Base-by-base conservation (phyloP, 768 basidiomycete genomes). In the Dacryopinax primogenitus region DNA sequence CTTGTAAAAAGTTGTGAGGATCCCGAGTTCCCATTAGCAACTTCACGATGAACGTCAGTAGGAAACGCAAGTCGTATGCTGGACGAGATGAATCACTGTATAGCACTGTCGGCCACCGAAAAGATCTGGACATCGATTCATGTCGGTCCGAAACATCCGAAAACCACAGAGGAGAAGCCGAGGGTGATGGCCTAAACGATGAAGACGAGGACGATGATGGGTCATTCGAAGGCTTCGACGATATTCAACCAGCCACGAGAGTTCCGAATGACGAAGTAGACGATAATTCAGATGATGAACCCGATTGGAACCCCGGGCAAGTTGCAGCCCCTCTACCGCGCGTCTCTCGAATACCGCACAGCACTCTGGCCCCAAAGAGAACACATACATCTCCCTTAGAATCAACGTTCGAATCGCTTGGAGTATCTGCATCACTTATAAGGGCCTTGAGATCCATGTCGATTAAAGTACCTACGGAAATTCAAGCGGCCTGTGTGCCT, bases 401-500 rank as follows among this genome's bases (percentile, higher is more conserved):
- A 9, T 13, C 72, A 0, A 71, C 74, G 2, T 79, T 78, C 67
- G 65, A 67, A 21, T 70, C 71, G 0, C 70, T 80, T 2, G 78
- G 78, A 11, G 69, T 80, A 21, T 75, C 76, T 18, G 71, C 74
- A 3, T 73, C 74, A 23, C 78, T 99, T 34, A 82, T 85, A 64
- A 70, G 76, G 15, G 85, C 91, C 0, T 78, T 98, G 63, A 76
- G 75, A 33, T 80, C 82, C 35, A 92, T 99, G 87, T 90, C 92
- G 15, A 97, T 98, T 67, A 81, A 80, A 36, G 72, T 74, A 1
- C 94, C 95, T 0, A 97, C 95, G 0, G 85, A 87, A 67, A 86
- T 99, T 32, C 95, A 99, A 71, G 79, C 82, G 0, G 90, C 90
- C 2, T 97, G 94, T 74, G 89, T 99, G 71, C 90, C 90, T 1